phyloP scores from a whole-genome alignment of 1,284 basidiomycete species.

The Xerocomus minutiporus region DNA sequence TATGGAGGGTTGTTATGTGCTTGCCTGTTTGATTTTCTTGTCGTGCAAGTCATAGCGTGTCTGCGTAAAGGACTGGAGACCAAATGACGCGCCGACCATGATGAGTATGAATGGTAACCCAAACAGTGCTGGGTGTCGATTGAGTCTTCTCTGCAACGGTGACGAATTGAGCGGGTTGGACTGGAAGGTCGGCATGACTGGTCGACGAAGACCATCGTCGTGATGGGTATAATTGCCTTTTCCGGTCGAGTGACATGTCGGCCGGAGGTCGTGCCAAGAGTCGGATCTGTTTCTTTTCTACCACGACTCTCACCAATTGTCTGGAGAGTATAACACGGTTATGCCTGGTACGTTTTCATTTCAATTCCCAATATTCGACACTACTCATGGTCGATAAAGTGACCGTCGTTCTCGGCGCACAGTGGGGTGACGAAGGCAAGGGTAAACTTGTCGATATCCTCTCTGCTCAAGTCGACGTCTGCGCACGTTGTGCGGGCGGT shows the following conservation, averaged over 20 bases:
- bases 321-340: not conserved
- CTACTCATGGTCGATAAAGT: conserved; percentile 37
- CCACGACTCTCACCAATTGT: conserved; percentile 9
- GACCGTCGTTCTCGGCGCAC: conserved; percentile 79
- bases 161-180: conserved; percentile 50
- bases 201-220: not conserved
- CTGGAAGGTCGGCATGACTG: conserved; percentile 54
- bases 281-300: conserved; percentile 6
- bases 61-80: conserved; percentile 80
- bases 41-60: conserved; percentile 88
- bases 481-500: conserved; percentile 94
- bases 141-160: conserved; percentile 43
- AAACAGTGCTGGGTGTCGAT: conserved; percentile 66
- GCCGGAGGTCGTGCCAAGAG: conserved; percentile 8
- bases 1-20: conserved; percentile 15
- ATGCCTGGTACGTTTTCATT: conserved; percentile 26
- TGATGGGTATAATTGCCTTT: conserved; percentile 5
- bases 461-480: conserved; percentile 84
- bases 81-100: conserved; percentile 87
- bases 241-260: conserved; percentile 6
- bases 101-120: conserved; percentile 85
- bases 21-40: conserved; percentile 69
- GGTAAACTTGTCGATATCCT: conserved; percentile 95
- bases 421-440: conserved; percentile 97
- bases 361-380: not conserved